These are phyloP conservation scores for Camellia japonica DNA, from an alignment of 148 eudicot species.

Conservation along the genomic window DNA sequence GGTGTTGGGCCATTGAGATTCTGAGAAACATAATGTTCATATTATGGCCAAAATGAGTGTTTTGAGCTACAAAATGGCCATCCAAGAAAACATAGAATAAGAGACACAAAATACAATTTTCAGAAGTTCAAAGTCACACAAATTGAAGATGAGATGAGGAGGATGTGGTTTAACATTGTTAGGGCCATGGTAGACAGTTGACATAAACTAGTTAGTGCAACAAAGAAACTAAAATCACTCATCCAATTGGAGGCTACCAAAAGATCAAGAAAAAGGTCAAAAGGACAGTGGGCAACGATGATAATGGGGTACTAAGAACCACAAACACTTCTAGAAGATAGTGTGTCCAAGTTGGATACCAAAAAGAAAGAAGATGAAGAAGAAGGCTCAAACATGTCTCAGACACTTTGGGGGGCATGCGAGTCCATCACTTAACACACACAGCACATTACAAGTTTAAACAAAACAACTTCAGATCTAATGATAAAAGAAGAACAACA, in stretches of 20 bases:
- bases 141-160: not conserved
- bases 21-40: not conserved
- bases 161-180: too few relatives aligned
- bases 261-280: not conserved
- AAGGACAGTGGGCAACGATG: not conserved
- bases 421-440: too few relatives aligned
- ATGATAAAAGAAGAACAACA: too few relatives aligned
- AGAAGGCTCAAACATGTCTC: too few relatives aligned
- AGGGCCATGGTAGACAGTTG: not conserved
- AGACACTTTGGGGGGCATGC: too few relatives aligned
- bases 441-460: too few relatives aligned
- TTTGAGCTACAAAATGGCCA: constrained; percentile 4
- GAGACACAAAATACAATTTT: not conserved
- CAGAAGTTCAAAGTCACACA: not conserved
- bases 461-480: too few relatives aligned
- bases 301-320: not conserved
- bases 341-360: too few relatives aligned
- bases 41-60: not conserved
- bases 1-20: not conserved
- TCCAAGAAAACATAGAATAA: not conserved
- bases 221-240: not conserved
- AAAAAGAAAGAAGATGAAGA: too few relatives aligned
- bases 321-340: too few relatives aligned
- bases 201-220: not conserved
- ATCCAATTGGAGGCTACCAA: not conserved